Evolutionary conservation across 2,329 filamentous ascomycete genomes (phyloP), one percentile per base, ranked within the genome.

Genomic region (Ceratocystis variospora): DNA sequence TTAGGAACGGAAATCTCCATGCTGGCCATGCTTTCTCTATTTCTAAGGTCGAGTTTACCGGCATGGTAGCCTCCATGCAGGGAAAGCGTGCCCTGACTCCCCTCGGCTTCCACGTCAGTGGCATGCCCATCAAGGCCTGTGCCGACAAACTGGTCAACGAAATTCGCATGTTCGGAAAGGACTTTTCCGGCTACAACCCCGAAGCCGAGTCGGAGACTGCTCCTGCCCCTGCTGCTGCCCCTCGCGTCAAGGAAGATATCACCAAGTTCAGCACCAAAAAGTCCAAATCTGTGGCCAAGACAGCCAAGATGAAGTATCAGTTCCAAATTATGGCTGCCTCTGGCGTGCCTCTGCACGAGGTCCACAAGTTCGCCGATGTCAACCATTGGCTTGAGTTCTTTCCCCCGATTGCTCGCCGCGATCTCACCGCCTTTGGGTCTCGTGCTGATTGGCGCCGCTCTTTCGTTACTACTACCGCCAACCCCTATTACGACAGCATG

Each of bases 61-160:
- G 88, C 28, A 90, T 93, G 55, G 92, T 90, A 73, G 87, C 88
- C 61, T 83, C 93, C 66, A 95, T 97, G 90, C 85, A 91, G 75
- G 94, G 94, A 73, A 93, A 93, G 80, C 83, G 87, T 64, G 82
- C 87, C 67, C 80, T 97, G 64, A 96, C 94, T 75, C 94, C 94
- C 67, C 87, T 94, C 73, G 94, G 93, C 41, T 99, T 91, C 79
- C 94, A 99, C 80, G 77, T 76, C 78, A 97, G 93, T 0, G 94
- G 94, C 72, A 95, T 99, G 87, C 91, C 92, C 59, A 99, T 99
- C 80, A 96, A 96, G 78, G 92, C 94, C 5, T 95, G 90, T 73
- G 91, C 94, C 65, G 93, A 99, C 80, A 97, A 97, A 80, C 84
- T 99, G 59, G 85, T 87, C 68, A 86, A 90, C 69, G 94, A 99